Evolutionary conservation across 1,284 basidiomycete genomes (phyloP), one percentile per base, ranked within the genome.

Genomic region (Agroathelia rolfsii): DNA sequence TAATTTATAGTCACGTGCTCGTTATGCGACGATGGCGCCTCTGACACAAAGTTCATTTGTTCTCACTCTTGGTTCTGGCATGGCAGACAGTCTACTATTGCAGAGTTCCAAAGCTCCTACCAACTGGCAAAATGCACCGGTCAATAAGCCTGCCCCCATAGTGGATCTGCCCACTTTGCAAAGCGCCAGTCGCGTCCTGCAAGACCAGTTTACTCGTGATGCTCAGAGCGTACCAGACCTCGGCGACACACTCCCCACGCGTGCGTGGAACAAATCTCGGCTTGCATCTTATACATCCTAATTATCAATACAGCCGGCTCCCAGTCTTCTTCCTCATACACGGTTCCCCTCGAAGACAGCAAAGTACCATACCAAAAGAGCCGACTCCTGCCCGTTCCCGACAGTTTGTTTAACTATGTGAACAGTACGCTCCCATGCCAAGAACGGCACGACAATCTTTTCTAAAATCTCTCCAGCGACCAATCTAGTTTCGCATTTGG

Each of bases 281-380:
- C 8, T 11, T 24, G 28, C 28, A 19, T 25, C 31, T 32, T n/a
- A n/a, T n/a, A n/a, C n/a, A n/a, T n/a, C 25, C 28, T 40, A 28
- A 43, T 36, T 31, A 23, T 41, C 44, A 13, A 24, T 35, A n/a
- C 38, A 78, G 76, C 72, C 24, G 68, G 69, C 36, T 65, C 62
- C 27, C 68, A 73, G 34, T 75, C 75, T n/a, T 84, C 81, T 11
- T 68, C 72, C 6, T 68, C 72, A 11, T 92, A 90, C 52, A 84
- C 72, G 37, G 59, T 84, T 26, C 81, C 77, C 46, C 76, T 79
- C 2, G 82, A 84, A 41, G 79, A 86, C 47, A 73, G 71, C 35
- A 76, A 83, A 49, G 72, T 80, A 4, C 87, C 87, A 1, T 89
- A 83, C 53, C 78, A 84, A 54, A 85, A 85, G 55, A 65, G 72